phyloP scores from a whole-genome alignment of 768 basidiomycete species.

The Trametes gibbosa region DNA sequence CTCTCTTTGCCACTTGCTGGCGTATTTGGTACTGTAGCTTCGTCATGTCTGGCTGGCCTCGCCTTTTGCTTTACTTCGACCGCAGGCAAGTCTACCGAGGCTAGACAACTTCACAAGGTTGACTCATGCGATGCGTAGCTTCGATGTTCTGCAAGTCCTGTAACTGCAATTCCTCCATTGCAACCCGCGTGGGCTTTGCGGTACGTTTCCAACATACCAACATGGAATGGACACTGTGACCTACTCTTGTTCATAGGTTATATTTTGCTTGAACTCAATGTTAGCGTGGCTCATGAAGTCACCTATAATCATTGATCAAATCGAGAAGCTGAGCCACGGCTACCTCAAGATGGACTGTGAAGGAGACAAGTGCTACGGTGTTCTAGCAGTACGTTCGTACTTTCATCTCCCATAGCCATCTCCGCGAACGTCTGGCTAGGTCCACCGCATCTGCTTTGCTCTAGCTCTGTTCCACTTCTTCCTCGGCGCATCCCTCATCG shows the following conservation, averaged over 20 bases:
- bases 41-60: conserved; percentile 80
- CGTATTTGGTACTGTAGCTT: conserved; percentile 63
- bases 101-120: not conserved
- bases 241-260: conserved; percentile 53
- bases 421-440: conserved; percentile 38
- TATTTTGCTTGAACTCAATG: conserved; percentile 94
- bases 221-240: not conserved
- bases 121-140: conserved; percentile 41
- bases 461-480: conserved; percentile 85
- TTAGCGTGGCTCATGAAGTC: conserved; percentile 97
- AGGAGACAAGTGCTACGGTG: conserved; percentile 92
- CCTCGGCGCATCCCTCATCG: conserved; percentile 74
- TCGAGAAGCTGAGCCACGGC: conserved; percentile 92
- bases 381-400: conserved; percentile 77
- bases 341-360: conserved; percentile 98
- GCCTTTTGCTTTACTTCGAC: conserved; percentile 88
- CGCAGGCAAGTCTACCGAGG: conserved; percentile 51
- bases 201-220: conserved; percentile 41
- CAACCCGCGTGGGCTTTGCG: conserved; percentile 93
- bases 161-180: conserved; percentile 98
- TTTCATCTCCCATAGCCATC: not conserved
- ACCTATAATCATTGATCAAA: conserved; percentile 76
- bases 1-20: conserved; percentile 73
- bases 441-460: conserved; percentile 97
- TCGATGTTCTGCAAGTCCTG: conserved; percentile 98